phyloP scores from a whole-genome alignment of 805 yeast species.

The Soucietia sequanensis region DNA sequence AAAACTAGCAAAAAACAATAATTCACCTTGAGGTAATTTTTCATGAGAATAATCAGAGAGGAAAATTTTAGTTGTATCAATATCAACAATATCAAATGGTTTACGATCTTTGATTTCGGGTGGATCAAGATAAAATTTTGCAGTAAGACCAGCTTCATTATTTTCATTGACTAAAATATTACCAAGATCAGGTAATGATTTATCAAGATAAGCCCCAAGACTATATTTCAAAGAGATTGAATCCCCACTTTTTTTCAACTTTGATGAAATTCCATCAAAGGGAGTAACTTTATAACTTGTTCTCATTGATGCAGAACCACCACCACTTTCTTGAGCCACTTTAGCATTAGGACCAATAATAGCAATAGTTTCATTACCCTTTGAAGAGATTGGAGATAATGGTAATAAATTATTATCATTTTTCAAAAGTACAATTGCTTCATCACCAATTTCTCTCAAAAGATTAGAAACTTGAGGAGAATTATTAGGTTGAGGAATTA shows the following conservation, averaged over 20 bases:
- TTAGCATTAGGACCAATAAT: slow-evolving; percentile 63
- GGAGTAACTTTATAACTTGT: slow-evolving; percentile 51
- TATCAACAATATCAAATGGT: slow-evolving; percentile 14
- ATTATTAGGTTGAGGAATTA: slow-evolving; percentile 39
- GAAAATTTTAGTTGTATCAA: slow-evolving; percentile 18
- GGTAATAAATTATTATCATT: slow-evolving; percentile 51
- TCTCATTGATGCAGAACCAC: slow-evolving; percentile 57
- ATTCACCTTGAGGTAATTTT: slow-evolving; percentile 14
- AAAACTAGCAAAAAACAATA: slow-evolving; percentile 43
- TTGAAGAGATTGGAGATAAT: slow-evolving; percentile 22
- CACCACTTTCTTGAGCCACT: slow-evolving; percentile 52
- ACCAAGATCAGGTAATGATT: slow-evolving; percentile 29
- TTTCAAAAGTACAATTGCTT: slow-evolving; percentile 55
- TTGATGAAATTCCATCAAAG: slow-evolving; percentile 41
- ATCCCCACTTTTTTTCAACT: slow-evolving; percentile 23
- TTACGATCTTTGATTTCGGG: slow-evolving; percentile 14
- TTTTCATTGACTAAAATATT: slow-evolving; percentile 14
- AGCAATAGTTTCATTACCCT: slow-evolving; percentile 34
- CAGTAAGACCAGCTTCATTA: slow-evolving; percentile 22
- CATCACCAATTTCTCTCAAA: slow-evolving; percentile 47
- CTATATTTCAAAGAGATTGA: slow-evolving; percentile 22
- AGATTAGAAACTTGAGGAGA: slow-evolving; percentile 45
- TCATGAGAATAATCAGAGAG: slow-evolving; percentile 23
- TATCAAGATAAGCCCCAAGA: slow-evolving; percentile 35
- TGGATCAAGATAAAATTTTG: slow-evolving; percentile 15